A percentile compares a stretch with the other conserved stretches of the same genome.
phyloP scores from a whole-genome alignment of 192 early-diverging fungal species.

The Coemansia sp. region DNA sequence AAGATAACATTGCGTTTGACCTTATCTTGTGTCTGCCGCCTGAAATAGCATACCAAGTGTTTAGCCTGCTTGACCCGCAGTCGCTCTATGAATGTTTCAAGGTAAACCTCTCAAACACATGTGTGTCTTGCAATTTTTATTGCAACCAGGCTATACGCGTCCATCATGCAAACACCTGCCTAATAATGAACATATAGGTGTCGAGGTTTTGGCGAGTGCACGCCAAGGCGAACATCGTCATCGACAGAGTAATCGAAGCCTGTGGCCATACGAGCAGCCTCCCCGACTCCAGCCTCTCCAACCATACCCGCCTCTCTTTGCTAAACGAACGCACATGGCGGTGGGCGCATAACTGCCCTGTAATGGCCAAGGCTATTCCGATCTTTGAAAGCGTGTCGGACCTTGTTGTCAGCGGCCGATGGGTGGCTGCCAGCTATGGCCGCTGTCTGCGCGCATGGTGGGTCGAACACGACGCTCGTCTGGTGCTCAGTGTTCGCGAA shows the following conservation, averaged over 20 bases:
- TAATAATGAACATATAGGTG: slow-evolving; percentile 1
- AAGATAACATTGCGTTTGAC: slow-evolving; percentile 8
- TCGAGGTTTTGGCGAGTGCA: slow-evolving; percentile 5
- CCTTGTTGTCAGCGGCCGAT: background rate
- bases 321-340: slow-evolving; percentile 10
- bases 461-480: background rate
- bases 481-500: slow-evolving; percentile 9
- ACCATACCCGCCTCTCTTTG: background rate
- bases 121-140: no score
- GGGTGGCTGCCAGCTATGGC: slow-evolving; percentile 19
- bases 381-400: slow-evolving; percentile 2
- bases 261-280: background rate
- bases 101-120: background rate
- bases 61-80: slow-evolving; percentile 4
- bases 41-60: slow-evolving; percentile 2
- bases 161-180: background rate
- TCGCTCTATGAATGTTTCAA: slow-evolving; percentile 5
- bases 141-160: no score
- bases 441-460: slow-evolving; percentile 12
- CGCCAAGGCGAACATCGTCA: background rate
- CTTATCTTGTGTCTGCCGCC: slow-evolving; percentile 8
- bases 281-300: background rate
- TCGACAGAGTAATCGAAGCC: background rate
- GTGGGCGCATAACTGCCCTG: slow-evolving; percentile 8
- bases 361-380: slow-evolving; percentile 5